A percentile compares a stretch with the other conserved stretches of the same genome.
Conservation (phyloP, 495 filamentous ascomycete species). For the Podospora australis region DNA sequence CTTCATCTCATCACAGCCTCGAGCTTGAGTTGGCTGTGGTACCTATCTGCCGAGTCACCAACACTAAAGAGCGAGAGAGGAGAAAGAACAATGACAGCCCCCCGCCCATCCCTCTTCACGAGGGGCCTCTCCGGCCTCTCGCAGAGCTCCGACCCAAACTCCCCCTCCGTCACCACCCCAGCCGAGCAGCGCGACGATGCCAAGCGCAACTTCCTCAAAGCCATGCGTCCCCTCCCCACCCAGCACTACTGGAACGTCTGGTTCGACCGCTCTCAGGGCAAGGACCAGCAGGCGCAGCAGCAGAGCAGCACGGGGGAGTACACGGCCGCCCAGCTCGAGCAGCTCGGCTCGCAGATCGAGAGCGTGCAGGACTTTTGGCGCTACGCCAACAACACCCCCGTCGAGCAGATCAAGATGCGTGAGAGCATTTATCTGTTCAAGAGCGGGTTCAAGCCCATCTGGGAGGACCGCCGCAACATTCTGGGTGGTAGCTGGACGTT, state of each 20-base stretch:
- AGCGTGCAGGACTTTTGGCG: slow-evolving; percentile 81
- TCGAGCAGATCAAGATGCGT: slow-evolving; percentile 66
- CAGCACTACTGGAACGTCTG: slow-evolving; percentile 58
- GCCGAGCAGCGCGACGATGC: slow-evolving; percentile 54
- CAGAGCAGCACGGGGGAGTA: slow-evolving; percentile 15
- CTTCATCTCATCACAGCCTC: no score
- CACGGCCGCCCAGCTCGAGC: slow-evolving; percentile 61
- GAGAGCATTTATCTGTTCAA: slow-evolving; percentile 89
- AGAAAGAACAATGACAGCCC: not conserved
- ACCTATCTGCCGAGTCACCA: no score
- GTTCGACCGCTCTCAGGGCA: slow-evolving; percentile 46
- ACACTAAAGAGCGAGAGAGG: not conserved
- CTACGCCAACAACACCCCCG: slow-evolving; percentile 81
- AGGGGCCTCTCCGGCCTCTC: slow-evolving; percentile 47
- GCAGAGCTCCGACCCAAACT: slow-evolving; percentile 44
- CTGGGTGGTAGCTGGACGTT: slow-evolving; percentile 83
- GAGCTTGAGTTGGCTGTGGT: no score
- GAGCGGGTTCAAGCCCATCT: slow-evolving; percentile 73
- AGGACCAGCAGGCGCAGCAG: slow-evolving; percentile 7
- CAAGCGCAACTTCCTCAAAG: slow-evolving; percentile 53
- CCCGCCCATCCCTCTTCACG: slow-evolving; percentile 45
- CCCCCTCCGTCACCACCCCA: slow-evolving; percentile 43
- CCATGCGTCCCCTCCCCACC: slow-evolving; percentile 52
- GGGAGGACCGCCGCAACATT: slow-evolving; percentile 83
- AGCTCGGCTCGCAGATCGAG: slow-evolving; percentile 61